These are phyloP conservation scores for Phaeosphaeriaceae sp. DNA, from an alignment of 2,329 filamentous ascomycete species.

Conservation along the genomic window DNA sequence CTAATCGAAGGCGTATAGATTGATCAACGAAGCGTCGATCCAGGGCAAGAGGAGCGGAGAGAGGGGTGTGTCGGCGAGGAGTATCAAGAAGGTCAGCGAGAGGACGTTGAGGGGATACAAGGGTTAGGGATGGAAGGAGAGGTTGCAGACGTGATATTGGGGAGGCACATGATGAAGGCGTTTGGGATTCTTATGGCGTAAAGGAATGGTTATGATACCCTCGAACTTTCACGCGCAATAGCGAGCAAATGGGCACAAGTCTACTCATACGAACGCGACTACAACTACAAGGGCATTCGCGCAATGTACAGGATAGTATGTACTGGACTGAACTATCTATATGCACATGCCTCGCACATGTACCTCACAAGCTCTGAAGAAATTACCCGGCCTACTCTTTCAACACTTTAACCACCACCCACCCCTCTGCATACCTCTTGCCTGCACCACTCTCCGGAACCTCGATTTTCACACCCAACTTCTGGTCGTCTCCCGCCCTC, in stretches of 20 bases:
- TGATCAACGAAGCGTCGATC: slow-evolving; percentile 82
- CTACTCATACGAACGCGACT: neutral
- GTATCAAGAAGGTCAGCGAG: slow-evolving; percentile 78
- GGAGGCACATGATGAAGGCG: too few relatives aligned
- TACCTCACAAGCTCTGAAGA: neutral
- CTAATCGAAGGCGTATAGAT: too few relatives aligned
- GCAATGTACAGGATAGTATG: neutral
- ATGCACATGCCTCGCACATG: neutral
- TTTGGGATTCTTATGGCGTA: slow-evolving; percentile 4
- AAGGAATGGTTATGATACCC: slow-evolving; percentile 1
- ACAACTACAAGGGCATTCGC: neutral
- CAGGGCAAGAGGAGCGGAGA: slow-evolving; percentile 77
- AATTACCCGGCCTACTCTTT: slow-evolving; percentile 9
- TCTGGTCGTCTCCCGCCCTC: neutral
- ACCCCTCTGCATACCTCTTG: slow-evolving; percentile 54
- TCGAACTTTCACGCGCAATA: neutral
- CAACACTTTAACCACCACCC: slow-evolving; percentile 54
- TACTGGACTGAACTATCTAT: neutral
- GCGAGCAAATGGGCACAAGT: neutral
- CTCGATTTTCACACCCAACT: slow-evolving; percentile 39
- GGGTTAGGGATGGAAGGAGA: slow-evolving; percentile 31
- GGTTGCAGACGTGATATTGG: neutral
- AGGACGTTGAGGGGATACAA: slow-evolving; percentile 52
- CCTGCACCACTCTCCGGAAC: slow-evolving; percentile 45
- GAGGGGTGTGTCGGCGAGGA: slow-evolving; percentile 74